Percentiles rank a stretch among this genome's conserved stretches.
Conservation (phyloP, 2,329 filamentous ascomycete species). For the Sordariomycetes sp. region DNA sequence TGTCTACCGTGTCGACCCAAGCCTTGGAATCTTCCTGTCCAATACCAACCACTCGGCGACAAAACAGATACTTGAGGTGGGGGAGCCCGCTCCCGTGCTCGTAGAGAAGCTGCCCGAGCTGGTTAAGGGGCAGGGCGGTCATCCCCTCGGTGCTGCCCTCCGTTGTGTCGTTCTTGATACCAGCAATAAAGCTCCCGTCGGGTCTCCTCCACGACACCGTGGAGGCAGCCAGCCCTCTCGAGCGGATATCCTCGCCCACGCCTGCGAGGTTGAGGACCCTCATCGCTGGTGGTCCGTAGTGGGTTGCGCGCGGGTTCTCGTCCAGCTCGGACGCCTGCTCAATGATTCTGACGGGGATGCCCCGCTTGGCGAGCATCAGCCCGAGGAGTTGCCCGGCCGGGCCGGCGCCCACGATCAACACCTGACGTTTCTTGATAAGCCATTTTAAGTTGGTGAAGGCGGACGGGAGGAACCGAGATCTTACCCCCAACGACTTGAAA, state of each 20-base stretch:
- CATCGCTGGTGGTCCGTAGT: conserved; percentile 48
- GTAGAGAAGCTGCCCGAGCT: conserved; percentile 30
- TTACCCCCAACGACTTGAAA: too few relatives aligned
- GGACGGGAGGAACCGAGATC: too few relatives aligned
- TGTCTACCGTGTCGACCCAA: conserved; percentile 30
- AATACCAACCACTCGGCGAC: conserved; percentile 31
- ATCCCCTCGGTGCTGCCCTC: conserved; percentile 25
- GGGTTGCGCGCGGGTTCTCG: conserved; percentile 49
- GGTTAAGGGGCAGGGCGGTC: conserved; percentile 28
- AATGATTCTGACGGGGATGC: conserved; percentile 41
- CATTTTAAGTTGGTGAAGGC: too few relatives aligned
- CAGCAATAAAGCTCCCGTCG: conserved; percentile 22
- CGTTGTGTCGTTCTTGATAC: conserved; percentile 22
- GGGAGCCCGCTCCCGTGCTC: conserved; percentile 24
- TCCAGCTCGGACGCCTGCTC: conserved; percentile 44
- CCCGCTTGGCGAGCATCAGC: conserved; percentile 39
- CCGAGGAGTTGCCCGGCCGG: conserved; percentile 37
- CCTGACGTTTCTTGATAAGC: not conserved
- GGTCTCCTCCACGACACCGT: conserved; percentile 27
- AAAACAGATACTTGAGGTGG: conserved; percentile 28
- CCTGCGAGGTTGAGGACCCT: conserved; percentile 49
- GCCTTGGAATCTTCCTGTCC: conserved; percentile 33
- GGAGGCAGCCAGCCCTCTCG: conserved; percentile 24
- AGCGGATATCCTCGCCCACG: conserved; percentile 34
- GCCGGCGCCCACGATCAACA: conserved; percentile 36